These are phyloP conservation scores for Mimosa bimucronata DNA, from an alignment of 306 rosid genomes.

Conservation along the genomic window DNA sequence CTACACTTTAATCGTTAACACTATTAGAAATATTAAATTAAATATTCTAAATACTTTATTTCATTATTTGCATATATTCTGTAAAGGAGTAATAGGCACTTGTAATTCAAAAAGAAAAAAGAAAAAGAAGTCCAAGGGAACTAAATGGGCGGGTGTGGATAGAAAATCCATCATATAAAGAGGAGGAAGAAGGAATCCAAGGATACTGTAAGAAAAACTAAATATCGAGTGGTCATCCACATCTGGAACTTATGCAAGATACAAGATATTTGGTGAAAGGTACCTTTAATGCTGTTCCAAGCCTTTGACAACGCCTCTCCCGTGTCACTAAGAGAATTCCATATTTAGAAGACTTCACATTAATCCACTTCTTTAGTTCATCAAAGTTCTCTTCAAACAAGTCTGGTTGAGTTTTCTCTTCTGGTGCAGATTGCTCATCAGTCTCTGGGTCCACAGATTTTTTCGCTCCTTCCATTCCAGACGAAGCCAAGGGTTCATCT, in stretches of 20 bases:
- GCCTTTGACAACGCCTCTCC: constrained; percentile 78
- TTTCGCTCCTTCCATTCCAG: constrained; percentile 45
- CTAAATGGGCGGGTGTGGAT: neutral
- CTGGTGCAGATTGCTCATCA: constrained; percentile 41
- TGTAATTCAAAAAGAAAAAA: neutral
- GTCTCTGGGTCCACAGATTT: constrained; percentile 44
- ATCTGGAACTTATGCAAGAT: constrained; percentile 29
- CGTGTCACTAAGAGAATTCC: constrained; percentile 75
- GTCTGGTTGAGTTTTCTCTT: constrained; percentile 46
- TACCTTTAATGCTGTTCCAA: constrained; percentile 92
- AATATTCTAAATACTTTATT: neutral
- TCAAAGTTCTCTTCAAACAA: constrained; percentile 76
- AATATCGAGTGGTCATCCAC: constrained; percentile 23
- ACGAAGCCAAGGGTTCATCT: constrained; percentile 42
- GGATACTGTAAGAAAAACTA: constrained; percentile 20
- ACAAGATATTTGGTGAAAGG: neutral
- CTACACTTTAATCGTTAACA: neutral
- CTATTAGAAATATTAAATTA: neutral
- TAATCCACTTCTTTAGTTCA: constrained; percentile 91
- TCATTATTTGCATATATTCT: neutral
- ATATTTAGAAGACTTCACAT: constrained; percentile 72
- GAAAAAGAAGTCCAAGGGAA: too few relatives aligned
- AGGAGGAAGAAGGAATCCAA: neutral
- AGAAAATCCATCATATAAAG: neutral
- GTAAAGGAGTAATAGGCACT: neutral